phyloP scores from a whole-genome alignment of 768 basidiomycete species.

The Coprinopsis marcescibilis region DNA sequence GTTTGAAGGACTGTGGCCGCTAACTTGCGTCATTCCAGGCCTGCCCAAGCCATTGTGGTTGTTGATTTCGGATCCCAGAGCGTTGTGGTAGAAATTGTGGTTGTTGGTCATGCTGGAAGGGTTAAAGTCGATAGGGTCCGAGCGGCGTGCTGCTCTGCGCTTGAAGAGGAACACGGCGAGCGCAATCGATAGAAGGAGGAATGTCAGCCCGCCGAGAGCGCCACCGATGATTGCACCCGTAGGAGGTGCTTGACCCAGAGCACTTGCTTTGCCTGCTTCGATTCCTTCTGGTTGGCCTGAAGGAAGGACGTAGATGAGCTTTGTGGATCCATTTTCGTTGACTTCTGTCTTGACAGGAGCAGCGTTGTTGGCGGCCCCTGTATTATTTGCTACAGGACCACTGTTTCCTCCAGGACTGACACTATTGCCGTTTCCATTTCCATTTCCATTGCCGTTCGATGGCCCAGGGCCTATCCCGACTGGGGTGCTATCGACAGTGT shows the following conservation, averaged over 20 bases:
- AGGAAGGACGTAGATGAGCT: no score
- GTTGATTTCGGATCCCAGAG: no score
- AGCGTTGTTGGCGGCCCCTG: background rate
- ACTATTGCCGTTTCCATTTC: background rate
- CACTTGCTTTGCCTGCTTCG: no score
- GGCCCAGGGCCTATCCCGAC: background rate
- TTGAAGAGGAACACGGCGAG: background rate
- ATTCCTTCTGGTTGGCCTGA: no score
- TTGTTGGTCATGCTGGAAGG: background rate
- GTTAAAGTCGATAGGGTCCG: background rate
- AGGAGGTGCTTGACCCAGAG: constrained; percentile 2
- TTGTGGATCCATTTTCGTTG: no score
- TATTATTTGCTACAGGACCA: background rate
- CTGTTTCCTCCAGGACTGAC: background rate
- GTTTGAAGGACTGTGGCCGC: no score
- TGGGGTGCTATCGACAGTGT: background rate
- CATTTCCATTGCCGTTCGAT: background rate
- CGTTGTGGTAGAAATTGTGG: no score
- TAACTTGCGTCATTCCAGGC: no score
- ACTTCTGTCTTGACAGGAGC: background rate
- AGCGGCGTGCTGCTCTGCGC: background rate
- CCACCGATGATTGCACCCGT: constrained; percentile 1
- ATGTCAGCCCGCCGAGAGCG: background rate
- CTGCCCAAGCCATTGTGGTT: no score
- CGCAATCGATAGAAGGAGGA: background rate